Conservation (phyloP, 139 green algal species). For the Nannochloris sp. region DNA sequence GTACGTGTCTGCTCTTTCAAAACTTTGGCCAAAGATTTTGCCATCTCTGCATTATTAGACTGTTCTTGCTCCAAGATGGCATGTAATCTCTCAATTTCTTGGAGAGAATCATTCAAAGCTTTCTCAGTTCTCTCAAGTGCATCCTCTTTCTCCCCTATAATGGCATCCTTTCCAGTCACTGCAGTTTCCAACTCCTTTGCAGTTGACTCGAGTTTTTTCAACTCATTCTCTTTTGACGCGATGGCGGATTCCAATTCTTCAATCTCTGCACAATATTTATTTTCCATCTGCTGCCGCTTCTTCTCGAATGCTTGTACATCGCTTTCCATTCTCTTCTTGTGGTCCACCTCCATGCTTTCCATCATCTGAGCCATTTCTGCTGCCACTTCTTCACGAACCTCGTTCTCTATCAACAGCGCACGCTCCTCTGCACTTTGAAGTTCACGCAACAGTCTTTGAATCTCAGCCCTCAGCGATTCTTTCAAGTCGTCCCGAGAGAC, state of each 20-base stretch:
- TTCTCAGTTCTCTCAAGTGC: background rate
- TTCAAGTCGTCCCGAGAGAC: background rate
- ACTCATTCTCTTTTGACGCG: too few relatives aligned
- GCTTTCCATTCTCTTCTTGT: too few relatives aligned
- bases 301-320: too few relatives aligned
- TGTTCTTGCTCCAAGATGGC: background rate
- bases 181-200: background rate
- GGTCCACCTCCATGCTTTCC: constrained; percentile 29
- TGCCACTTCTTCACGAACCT: constrained; percentile 44
- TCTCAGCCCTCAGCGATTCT: constrained; percentile 9
- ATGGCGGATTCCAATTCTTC: too few relatives aligned
- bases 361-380: constrained; percentile 48
- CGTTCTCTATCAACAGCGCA: constrained; percentile 30
- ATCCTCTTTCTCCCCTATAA: background rate
- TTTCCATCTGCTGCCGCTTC: too few relatives aligned
- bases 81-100: background rate
- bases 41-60: background rate
- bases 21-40: background rate
- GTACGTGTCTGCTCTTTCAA: background rate
- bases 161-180: background rate
- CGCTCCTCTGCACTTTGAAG: constrained; percentile 31
- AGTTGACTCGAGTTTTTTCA: background rate
- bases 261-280: too few relatives aligned
- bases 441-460: constrained; percentile 30
- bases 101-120: background rate